phyloP scores from a whole-genome alignment of 2,329 filamentous ascomycete genomes.

The Lasiodiplodia sp. region DNA sequence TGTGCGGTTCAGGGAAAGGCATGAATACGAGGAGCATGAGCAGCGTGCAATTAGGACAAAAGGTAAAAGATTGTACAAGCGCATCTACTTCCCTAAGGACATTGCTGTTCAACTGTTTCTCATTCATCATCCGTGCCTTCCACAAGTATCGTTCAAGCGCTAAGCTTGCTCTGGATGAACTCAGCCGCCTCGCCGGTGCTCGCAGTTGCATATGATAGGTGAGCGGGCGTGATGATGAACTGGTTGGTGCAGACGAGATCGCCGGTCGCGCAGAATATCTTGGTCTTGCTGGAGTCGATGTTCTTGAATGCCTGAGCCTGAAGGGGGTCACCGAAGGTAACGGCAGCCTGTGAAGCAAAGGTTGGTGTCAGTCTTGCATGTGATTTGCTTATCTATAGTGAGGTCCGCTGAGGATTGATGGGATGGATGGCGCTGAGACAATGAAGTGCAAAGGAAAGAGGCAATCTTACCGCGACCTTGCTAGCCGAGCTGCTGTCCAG shows the following conservation, averaged over 20 bases:
- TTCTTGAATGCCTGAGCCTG: slow-evolving; percentile 37
- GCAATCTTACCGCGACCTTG: slow-evolving; percentile 14
- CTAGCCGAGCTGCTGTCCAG: background rate
- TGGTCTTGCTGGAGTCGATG: slow-evolving; percentile 8
- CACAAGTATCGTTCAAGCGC: background rate
- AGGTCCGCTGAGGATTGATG: too few species aligned
- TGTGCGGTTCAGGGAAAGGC: background rate
- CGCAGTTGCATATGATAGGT: slow-evolving; percentile 8
- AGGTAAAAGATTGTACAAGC: background rate
- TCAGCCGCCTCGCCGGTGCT: background rate
- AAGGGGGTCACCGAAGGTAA: slow-evolving; percentile 49
- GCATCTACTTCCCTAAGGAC: background rate
- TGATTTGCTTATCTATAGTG: too few species aligned
- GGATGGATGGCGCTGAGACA: background rate
- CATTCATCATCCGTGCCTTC: background rate
- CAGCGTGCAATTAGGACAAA: background rate
- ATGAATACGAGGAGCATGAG: background rate
- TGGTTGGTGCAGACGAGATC: slow-evolving; percentile 15
- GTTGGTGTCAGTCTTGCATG: background rate
- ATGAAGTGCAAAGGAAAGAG: slow-evolving; percentile 21
- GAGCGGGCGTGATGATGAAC: slow-evolving; percentile 20
- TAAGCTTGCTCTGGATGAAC: slow-evolving; percentile 5
- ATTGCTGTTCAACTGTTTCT: background rate
- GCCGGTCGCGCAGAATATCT: slow-evolving; percentile 18
- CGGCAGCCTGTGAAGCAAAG: slow-evolving; percentile 35